These are phyloP conservation scores for Gentiana dahurica DNA, from an alignment of 257 asterid genomes.

Conservation along the genomic window DNA sequence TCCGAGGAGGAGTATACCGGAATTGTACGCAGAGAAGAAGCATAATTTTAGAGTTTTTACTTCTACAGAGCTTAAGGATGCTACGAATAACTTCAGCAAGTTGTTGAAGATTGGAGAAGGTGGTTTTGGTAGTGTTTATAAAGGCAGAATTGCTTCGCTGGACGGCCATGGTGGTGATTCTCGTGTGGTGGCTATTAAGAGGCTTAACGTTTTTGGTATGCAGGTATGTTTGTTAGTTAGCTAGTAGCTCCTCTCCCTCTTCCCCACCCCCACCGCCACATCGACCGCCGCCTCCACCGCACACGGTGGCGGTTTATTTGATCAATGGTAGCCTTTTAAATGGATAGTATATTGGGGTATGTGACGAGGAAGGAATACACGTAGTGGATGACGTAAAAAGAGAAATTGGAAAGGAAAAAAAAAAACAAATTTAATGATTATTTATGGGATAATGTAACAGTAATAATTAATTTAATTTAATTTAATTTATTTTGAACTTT, in stretches of 20 bases:
- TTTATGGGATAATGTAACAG: no score
- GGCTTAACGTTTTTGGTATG: conserved; percentile 57
- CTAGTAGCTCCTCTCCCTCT: not conserved
- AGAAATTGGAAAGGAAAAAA: no score
- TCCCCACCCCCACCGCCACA: no score
- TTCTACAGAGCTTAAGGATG: conserved; percentile 53
- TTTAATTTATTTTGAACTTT: no score
- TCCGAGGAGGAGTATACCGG: conserved; percentile 45
- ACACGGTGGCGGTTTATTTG: no score
- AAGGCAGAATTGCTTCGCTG: conserved; percentile 41
- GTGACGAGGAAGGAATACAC: no score
- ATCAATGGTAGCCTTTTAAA: no score
- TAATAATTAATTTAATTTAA: no score
- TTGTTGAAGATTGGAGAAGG: conserved; percentile 80
- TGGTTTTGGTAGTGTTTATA: conserved; percentile 87
- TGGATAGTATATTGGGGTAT: no score
- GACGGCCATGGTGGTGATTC: conserved; percentile 31
- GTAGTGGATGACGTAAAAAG: no score
- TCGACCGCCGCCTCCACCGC: no score
- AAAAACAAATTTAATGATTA: no score
- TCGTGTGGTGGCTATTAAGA: conserved; percentile 65
- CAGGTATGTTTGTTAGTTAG: conserved; percentile 37
- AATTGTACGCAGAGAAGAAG: conserved; percentile 58
- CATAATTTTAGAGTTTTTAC: conserved; percentile 52
- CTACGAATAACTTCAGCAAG: conserved; percentile 58